Base-by-base conservation (phyloP, 2,329 filamentous ascomycete species). In the Microthyrium microscopicum region DNA sequence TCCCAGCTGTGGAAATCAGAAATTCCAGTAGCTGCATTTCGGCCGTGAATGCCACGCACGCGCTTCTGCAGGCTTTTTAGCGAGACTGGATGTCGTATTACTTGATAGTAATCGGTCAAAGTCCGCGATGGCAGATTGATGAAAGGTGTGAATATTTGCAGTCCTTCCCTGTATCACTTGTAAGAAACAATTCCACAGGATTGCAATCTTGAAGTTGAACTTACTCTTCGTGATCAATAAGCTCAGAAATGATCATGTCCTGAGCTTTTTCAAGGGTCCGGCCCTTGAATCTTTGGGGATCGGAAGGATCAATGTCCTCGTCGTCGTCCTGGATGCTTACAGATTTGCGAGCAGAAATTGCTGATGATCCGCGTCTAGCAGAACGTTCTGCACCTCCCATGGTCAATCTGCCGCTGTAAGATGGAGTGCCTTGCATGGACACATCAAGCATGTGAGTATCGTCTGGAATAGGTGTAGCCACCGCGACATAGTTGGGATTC, bases 1-100 rank as follows among this genome's bases (percentile, higher is more conserved):
- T 73, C 67, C 85, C 85, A 94, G 32, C 62, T 78, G 51, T 82
- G 85, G 55, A 84, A 82, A 30, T 83, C 73, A 31, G 76, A 77
- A 18, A 56, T 50, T 8, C 58, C 61, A 3, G 66, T 65, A 5
- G 70, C 64, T 18, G 72, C 68, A 26, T 69, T 67, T 28, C 78
- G 70, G 16, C 77, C 75, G 41, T 77, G 70, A 19, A 77, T 67
- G 19, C 82, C 83, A 39, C 73, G 73, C 17, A 87, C 71, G 41
- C 73, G 67, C 54, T 85, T 87, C 49, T 83, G 73, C 8, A 93
- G 64, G 36, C 72, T 74, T 43, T 74, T 77, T 20, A 94, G 58
- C 1, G 81, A 89, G 22, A 87, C 64, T 0, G 85, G 85, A 39
- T 85, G 73, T 36, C 72, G 70, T 44, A 94, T 89, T 37, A 87